phyloP scores from a whole-genome alignment of 805 yeast genomes.

The Teunomyces barrocoloradensis region DNA sequence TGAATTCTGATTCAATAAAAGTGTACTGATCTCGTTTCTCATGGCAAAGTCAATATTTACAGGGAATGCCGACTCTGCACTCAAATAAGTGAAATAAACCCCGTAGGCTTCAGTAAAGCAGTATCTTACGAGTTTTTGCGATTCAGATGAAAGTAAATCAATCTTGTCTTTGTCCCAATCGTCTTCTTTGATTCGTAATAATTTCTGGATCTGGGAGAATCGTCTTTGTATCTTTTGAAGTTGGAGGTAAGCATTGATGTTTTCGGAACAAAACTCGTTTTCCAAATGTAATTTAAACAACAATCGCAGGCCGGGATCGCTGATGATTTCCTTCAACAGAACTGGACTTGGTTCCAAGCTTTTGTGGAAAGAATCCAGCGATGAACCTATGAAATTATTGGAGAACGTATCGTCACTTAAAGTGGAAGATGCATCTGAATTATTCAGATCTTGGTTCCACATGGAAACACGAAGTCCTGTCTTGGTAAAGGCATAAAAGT shows the following conservation, averaged over 20 bases:
- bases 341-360: background rate
- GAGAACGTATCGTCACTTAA: background rate
- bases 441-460: background rate
- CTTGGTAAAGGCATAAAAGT: background rate
- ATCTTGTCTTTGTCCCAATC: slow-evolving; percentile 3
- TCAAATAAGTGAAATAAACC: slow-evolving; percentile 63
- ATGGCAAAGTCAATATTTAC: slow-evolving; percentile 63
- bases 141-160: slow-evolving; percentile 15
- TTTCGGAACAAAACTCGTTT: slow-evolving; percentile 68
- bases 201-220: slow-evolving; percentile 40
- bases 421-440: background rate
- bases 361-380: background rate
- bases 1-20: slow-evolving; percentile 12
- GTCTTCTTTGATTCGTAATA: slow-evolving; percentile 19
- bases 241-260: slow-evolving; percentile 67
- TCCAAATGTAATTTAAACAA: slow-evolving; percentile 66
- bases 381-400: background rate
- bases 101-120: slow-evolving; percentile 61
- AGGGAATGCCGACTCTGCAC: slow-evolving; percentile 64
- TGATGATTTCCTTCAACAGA: slow-evolving; percentile 43
- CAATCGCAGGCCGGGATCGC: slow-evolving; percentile 74
- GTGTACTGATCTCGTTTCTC: slow-evolving; percentile 38
- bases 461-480: background rate
- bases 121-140: slow-evolving; percentile 42
- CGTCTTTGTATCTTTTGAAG: slow-evolving; percentile 52